Evolutionary conservation across 805 yeast genomes (phyloP).

Genomic region (Saccharomycopsis microspora): DNA sequence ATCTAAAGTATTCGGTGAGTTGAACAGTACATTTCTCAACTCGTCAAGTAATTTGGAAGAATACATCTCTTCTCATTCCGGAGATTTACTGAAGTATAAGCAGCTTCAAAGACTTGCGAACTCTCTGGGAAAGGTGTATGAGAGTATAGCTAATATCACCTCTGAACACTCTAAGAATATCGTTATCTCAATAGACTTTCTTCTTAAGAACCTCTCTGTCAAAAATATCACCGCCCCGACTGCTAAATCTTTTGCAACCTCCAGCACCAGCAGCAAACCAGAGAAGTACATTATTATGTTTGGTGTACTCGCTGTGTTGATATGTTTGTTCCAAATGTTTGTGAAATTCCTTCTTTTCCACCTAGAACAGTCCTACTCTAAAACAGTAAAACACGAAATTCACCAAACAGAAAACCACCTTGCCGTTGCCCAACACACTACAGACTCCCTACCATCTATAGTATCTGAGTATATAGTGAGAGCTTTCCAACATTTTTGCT

Average conservation of each 20-base stretch:
- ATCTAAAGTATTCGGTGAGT: not conserved
- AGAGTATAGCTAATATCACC: no score
- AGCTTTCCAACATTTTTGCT: not conserved
- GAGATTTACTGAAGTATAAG: no score
- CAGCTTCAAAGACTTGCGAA: no score
- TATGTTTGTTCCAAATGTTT: not conserved
- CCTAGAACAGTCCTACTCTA: not conserved
- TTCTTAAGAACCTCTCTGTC: no score
- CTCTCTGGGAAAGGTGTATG: no score
- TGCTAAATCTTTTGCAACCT: no score
- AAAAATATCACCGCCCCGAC: no score
- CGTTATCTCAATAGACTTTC: no score
- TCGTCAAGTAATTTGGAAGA: no score
- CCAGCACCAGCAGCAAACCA: not conserved
- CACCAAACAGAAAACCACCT: not conserved
- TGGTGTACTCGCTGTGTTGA: not conserved
- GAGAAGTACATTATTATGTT: not conserved
- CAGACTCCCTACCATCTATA: not conserved
- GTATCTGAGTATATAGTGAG: not conserved
- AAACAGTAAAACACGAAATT: not conserved
- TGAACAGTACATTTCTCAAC: not conserved
- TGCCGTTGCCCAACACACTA: slow-evolving; percentile 1
- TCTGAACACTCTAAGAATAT: no score
- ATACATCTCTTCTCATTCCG: no score
- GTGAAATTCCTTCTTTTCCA: not conserved